phyloP scores from a whole-genome alignment of 1,284 basidiomycete genomes.

The Moesziomyces antarcticus region DNA sequence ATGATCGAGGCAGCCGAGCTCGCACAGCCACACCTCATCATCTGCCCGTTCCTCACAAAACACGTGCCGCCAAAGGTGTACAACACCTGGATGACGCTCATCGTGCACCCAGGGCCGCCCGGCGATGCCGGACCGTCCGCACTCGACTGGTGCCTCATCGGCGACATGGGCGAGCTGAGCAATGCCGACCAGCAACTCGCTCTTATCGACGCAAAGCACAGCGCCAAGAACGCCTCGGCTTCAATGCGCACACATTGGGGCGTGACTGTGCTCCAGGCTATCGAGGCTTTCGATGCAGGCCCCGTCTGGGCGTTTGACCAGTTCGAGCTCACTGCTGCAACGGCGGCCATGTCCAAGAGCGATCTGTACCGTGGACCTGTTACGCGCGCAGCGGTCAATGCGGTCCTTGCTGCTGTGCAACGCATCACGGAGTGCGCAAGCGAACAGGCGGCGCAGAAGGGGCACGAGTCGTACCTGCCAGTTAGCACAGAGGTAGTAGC shows the following conservation, averaged over 20 bases:
- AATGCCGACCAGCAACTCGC: conserved; percentile 65
- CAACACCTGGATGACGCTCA: conserved; percentile 69
- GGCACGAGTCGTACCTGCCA: conserved; percentile 1
- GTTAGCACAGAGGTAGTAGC: conserved; percentile 20
- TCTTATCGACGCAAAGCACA: conserved; percentile 56
- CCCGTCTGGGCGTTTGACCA: conserved; percentile 71
- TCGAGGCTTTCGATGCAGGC: conserved; percentile 70
- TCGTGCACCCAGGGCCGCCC: conserved; percentile 71
- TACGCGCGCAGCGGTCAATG: conserved; percentile 67
- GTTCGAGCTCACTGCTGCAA: conserved; percentile 63
- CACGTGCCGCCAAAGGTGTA: conserved; percentile 69
- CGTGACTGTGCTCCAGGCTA: conserved; percentile 70
- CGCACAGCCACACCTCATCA: conserved; percentile 68
- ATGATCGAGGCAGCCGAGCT: conserved; percentile 69
- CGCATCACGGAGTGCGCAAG: conserved; percentile 50
- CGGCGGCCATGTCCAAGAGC: conserved; percentile 68
- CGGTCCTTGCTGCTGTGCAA: conserved; percentile 68
- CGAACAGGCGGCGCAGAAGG: not conserved
- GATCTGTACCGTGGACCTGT: conserved; percentile 69
- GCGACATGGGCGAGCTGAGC: conserved; percentile 68
- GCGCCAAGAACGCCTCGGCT: conserved; percentile 14
- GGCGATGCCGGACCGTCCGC: conserved; percentile 71
- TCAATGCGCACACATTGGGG: conserved; percentile 69
- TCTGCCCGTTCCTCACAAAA: conserved; percentile 71
- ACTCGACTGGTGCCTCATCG: conserved; percentile 70